Evolutionary conservation across 139 green algal genomes (phyloP), one percentile per base, ranked within the genome.

Genomic region (Edaphochlamys debaryana): DNA sequence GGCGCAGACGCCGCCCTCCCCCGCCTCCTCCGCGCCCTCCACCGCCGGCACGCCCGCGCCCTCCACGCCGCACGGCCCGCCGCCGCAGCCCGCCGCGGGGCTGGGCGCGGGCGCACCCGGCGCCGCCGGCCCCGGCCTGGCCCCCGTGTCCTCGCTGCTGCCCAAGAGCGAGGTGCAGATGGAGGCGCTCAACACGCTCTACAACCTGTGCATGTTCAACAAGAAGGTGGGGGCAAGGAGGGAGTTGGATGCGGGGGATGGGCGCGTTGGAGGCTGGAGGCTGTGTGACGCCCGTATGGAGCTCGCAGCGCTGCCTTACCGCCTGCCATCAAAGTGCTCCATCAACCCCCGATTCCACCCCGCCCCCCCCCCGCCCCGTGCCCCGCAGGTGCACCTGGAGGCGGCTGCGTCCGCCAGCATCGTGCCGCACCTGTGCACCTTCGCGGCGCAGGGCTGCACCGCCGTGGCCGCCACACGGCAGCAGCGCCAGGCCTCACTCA

Each of bases 151-250:
- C 0, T 45, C 32, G 42, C 63, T 73, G 42, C 32, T 85, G 50
- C 68, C 67, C 38, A 54, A 75, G 38, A 85, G 77, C 54, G 67
- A 90, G 67, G 70, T 91, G 62, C 89, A 94, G 82, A 74, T 90
- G 42, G 88, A 96, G 76, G 94, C 89, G 30, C 89, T 97, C 69
- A 77, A 89, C 25, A 91, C 94, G 54, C 85, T 98, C 73, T 91
- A 95, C 88, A 93, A 94, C 85, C 87, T 98, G 50, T 98, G 94
- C 88, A 94, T 95, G 82, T 90, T 95, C 81, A 95, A 94, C 85
- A 90, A 90, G 40, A 88, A 89, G 81, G 86, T 90, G 67, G 4
- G 79, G 2, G 5, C 32, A n/a, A n/a, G n/a, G n/a, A n/a, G n/a
- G n/a, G n/a, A n/a, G n/a, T n/a, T n/a, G n/a, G n/a, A n/a, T n/a